Base-by-base conservation (phyloP, 192 early-diverging fungal species). In the Chytriomyces confervae region DNA sequence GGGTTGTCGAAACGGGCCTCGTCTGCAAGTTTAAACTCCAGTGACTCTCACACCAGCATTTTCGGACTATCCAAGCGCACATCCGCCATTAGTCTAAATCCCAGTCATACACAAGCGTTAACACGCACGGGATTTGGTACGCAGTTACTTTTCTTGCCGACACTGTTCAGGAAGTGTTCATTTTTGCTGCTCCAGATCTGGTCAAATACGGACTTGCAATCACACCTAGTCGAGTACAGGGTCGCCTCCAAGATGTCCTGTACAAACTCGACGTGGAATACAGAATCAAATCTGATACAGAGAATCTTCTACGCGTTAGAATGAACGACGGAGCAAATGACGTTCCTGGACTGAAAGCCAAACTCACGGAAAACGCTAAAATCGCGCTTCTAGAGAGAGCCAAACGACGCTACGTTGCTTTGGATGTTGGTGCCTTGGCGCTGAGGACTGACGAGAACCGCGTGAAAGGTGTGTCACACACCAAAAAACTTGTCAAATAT, bases 181-280 rank as follows among this genome's bases (percentile, higher is more conserved):
- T 36, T 36, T 36, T 36, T 36, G 36, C 36, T 10, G 9, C 20
- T 73, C 6, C 47, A 86, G 87, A 89, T 49, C 77, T 82, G 47
- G 47, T 86, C 72, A 76, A 79, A 57, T 81, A 76, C 76, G 88
- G 80, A 16, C 76, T 69, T 23, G 80, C 80, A 10, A 72, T 90
- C 29, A 87, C 89, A 18, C 44, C 77, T 24, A 85, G 86, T n/a
- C 88, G 86, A 62, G 80, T 90, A 8, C 76, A 79, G 50, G 87
- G 77, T 78, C 94, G 95, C 78, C 85, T 99, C 49, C 91, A 94
- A 62, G 95, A 97, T 80, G 88, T 98, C 73, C 91, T 91, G 46
- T 93, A 93, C 81, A 99, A 98, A 84, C 89, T 98, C 49, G 95
- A 94, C 71, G 92, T 97, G 6, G 97, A 99, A 84, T 89, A 88